Conservation (phyloP, 176 grass and related monocot species). For the Oropetium thomaeum region DNA sequence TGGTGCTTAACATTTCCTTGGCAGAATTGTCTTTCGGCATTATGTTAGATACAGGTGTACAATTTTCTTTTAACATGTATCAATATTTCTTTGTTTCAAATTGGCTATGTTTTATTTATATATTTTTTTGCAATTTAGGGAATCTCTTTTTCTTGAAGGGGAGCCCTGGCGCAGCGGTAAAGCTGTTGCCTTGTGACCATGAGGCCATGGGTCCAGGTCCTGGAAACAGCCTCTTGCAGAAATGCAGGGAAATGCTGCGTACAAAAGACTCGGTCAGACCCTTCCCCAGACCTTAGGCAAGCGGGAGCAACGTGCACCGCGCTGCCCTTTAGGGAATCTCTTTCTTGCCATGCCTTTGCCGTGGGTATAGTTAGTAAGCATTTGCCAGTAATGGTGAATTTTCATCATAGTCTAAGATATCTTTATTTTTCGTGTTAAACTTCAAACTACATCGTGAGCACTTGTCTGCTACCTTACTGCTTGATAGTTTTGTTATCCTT, state of each 20-base stretch:
- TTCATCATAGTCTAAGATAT: not conserved
- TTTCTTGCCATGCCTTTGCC: not conserved
- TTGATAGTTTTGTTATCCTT: constrained; percentile 47
- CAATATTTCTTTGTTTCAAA: constrained; percentile 13
- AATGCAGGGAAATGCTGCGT: no score
- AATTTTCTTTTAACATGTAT: not conserved
- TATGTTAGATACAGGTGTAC: no score
- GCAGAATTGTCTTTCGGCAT: no score
- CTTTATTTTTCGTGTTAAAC: constrained; percentile 16
- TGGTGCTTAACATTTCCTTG: not conserved
- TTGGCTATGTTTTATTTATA: not conserved
- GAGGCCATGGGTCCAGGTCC: no score
- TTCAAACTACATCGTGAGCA: not conserved
- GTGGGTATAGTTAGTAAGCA: not conserved
- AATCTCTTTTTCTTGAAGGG: no score
- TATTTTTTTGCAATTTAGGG: not conserved
- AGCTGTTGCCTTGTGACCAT: no score
- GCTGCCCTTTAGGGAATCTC: no score
- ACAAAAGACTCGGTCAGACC: no score
- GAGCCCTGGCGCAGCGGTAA: no score
- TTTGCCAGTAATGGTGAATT: not conserved
- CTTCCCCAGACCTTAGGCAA: no score
- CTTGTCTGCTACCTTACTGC: not conserved
- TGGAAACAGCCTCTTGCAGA: no score
- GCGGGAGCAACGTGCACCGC: no score